These are phyloP conservation scores for Colletotrichum graminicola DNA, from an alignment of 2,329 filamentous ascomycete genomes.

Conservation along the genomic window DNA sequence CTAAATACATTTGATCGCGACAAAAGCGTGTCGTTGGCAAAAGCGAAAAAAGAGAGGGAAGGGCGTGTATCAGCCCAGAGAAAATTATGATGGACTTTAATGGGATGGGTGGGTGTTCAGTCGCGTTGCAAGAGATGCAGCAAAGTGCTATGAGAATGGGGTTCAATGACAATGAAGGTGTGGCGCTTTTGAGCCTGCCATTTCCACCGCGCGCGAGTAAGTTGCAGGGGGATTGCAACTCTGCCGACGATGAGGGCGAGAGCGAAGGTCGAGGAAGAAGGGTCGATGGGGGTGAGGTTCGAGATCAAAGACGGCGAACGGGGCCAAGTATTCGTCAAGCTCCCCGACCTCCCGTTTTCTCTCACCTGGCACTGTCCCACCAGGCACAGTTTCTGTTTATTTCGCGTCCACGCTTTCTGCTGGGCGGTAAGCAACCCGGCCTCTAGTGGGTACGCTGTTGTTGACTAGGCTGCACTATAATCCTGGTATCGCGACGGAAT, in stretches of 20 bases:
- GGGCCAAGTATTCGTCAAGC: not conserved
- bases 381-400: conserved; percentile 31
- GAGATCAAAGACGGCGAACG: conserved; percentile 1
- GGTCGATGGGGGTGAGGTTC: not conserved
- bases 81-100: not conserved
- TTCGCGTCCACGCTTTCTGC: conserved; percentile 4
- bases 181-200: conserved; percentile 15
- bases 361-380: not conserved
- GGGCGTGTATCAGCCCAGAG: not conserved
- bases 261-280: not conserved
- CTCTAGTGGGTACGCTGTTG: conserved; percentile 6
- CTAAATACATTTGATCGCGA: conserved; percentile 27
- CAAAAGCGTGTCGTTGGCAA: not conserved
- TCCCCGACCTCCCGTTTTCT: conserved; percentile 28
- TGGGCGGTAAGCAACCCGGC: not conserved
- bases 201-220: conserved; percentile 9
- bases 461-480: conserved; percentile 24
- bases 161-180: conserved; percentile 1
- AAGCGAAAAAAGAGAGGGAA: not conserved
- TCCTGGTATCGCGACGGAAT: conserved; percentile 5
- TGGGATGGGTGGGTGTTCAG: not conserved
- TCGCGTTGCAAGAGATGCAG: conserved; percentile 26
- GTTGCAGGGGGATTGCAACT: not conserved
- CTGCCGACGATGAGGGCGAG: conserved; percentile 4
- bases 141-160: not conserved